These are phyloP conservation scores for Colletotrichum euphorbiae DNA, from an alignment of 2,329 filamentous ascomycete species.

Conservation along the genomic window DNA sequence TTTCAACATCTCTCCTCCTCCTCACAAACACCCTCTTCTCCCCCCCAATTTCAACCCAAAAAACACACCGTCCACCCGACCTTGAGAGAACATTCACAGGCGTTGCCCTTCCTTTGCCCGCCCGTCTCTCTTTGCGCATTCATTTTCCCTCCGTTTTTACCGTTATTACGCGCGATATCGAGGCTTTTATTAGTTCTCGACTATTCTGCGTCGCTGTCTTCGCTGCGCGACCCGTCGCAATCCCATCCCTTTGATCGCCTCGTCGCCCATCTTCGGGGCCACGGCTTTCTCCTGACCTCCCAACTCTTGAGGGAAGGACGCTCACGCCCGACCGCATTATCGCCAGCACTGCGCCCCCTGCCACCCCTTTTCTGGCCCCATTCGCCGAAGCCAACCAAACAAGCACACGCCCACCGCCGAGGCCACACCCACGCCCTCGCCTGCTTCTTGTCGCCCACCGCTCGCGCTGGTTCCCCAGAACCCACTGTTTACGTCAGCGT, in stretches of 20 bases:
- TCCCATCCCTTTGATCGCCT: constrained; percentile 33
- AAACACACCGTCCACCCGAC: constrained; percentile 43
- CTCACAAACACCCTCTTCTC: constrained; percentile 40
- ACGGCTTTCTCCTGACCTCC: constrained; percentile 28
- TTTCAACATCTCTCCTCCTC: constrained; percentile 36
- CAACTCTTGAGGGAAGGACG: constrained; percentile 22
- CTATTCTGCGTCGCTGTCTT: constrained; percentile 40
- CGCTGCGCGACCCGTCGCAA: constrained; percentile 41
- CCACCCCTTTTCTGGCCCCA: constrained; percentile 37
- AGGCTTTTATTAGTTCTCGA: constrained; percentile 65
- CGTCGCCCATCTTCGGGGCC: constrained; percentile 29
- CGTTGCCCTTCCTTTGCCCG: constrained; percentile 37
- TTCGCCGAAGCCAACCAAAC: constrained; percentile 31
- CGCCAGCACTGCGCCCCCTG: constrained; percentile 34
- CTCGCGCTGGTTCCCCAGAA: constrained; percentile 25
- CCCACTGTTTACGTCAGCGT: constrained; percentile 41
- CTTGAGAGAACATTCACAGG: constrained; percentile 39
- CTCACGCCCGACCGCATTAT: constrained; percentile 39
- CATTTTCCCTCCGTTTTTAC: constrained; percentile 41
- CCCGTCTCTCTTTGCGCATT: constrained; percentile 41
- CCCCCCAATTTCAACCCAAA: constrained; percentile 32
- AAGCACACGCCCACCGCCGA: constrained; percentile 12
- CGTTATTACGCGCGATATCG: constrained; percentile 47
- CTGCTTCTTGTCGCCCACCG: constrained; percentile 23
- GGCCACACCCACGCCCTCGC: constrained; percentile 18